Evolutionary conservation across 495 filamentous ascomycete genomes (phyloP), one percentile per base, ranked within the genome.

Genomic region (Penicillium cataractarum): DNA sequence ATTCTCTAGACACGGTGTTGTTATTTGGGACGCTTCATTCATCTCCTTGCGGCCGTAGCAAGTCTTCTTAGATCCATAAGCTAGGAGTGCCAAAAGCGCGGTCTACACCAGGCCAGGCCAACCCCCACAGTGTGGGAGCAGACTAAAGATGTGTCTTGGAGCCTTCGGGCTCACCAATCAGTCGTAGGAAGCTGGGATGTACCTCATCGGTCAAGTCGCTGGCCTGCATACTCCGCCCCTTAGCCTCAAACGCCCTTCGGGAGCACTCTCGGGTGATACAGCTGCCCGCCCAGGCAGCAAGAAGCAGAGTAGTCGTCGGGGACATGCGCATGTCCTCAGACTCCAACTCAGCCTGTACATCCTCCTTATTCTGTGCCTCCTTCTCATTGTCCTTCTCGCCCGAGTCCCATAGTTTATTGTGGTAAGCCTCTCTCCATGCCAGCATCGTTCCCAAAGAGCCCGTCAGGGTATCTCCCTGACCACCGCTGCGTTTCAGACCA

Each of bases 391-490:
- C 80, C n/a, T 76, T 76, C 65, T 83, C 77, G 0, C 70, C 79
- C 7, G 72, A 80, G 60, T 93, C 90, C 95, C 95, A 99, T 15
- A 97, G 63, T 49, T 81, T 80, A 57, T 97, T 88, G 55, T 90
- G 81, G 76, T 99, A 99, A 26, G 92, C 91, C 67, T 87, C 87
- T 60, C 93, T 77, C 87, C 92, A 99, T 21, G 86, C 93, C 62
- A 99, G 74, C 63, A 99, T 82, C 15, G 95, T 98, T 2, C 87
- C 95, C 65, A 99, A 80, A 52, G 87, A 87, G 8, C 95, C 95
- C 4, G 95, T 99, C 65, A 99, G 78, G 10, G 95, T 99, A 78
- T 99, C 95, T 10, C 95, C 95, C 74, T 99, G 95, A 3, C 95
- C 95, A 42, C 95, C 96, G 57, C 89, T 93, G 58, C 95, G 82